Evolutionary conservation across 1,284 basidiomycete genomes (phyloP).

Genomic region (Porodaedalea pini): DNA sequence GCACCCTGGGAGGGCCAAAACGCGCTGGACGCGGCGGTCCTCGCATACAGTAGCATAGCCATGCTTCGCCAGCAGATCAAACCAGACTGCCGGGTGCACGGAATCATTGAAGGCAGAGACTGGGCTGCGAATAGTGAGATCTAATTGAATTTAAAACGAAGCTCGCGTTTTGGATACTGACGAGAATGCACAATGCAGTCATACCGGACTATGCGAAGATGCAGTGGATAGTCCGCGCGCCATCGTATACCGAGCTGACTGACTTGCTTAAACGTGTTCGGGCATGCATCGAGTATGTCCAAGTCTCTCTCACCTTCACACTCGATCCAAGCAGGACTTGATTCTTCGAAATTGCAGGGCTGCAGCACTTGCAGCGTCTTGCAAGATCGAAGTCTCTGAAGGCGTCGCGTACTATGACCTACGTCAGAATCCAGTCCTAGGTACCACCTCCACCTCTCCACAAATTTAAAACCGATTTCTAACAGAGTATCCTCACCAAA

Average conservation of each 20-base stretch:
- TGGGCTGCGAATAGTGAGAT: constrained; percentile 57
- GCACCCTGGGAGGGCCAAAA: constrained; percentile 46
- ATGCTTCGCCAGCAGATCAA: constrained; percentile 69
- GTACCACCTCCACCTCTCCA: constrained; percentile 30
- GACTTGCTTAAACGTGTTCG: constrained; percentile 56
- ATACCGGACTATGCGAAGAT: constrained; percentile 77
- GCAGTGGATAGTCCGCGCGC: constrained; percentile 69
- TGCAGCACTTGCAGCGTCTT: constrained; percentile 69
- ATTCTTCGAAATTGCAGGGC: constrained; percentile 41
- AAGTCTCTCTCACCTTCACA: background rate
- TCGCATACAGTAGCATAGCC: constrained; percentile 46
- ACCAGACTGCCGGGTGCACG: constrained; percentile 62
- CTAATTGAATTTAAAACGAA: background rate
- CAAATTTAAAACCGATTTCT: background rate
- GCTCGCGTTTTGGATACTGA: background rate
- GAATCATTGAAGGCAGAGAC: constrained; percentile 58
- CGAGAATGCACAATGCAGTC: constrained; percentile 40
- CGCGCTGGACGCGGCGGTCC: constrained; percentile 45
- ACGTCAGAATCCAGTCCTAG: constrained; percentile 58
- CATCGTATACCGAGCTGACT: constrained; percentile 56
- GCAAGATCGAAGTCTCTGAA: constrained; percentile 47
- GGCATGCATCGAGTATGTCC: constrained; percentile 67
- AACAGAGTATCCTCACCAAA: constrained; percentile 26
- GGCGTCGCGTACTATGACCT: constrained; percentile 51
- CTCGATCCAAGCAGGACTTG: background rate